Evolutionary conservation across 345 rosid genomes (phyloP), one percentile per base, ranked within the genome.

Genomic region (Hibiscus mutabilis): DNA sequence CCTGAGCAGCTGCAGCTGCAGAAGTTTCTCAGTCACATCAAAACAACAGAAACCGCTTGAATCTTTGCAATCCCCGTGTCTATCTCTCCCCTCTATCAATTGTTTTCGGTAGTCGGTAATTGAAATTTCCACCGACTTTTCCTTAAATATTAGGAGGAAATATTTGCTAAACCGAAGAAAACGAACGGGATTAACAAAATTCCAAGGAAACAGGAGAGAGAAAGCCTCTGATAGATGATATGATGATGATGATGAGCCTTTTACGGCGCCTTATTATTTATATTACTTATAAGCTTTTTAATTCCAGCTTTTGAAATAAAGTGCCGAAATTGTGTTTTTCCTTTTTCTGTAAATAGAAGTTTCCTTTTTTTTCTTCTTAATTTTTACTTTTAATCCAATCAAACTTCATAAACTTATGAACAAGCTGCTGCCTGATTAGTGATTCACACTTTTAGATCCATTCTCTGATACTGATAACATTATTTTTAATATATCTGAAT

Each of bases 161-260:
- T 27, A 27, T 27, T 57, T 40, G 53, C 6, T 47, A 9, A 67
- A 46, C 14, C 69, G 35, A 66, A 22, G 5, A 27, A 3, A 27
- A 70, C 10, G 68, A 22, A 71, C 9, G 16, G 42, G n/a, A 29
- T 64, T 61, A 58, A 66, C 56, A 19, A 65, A 66, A 35, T 10
- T 66, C 79, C 79, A 67, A 67, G 14, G 24, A 44, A 24, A 24
- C 12, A 66, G 69, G 56, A 51, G 33, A 59, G 21, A 44, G 35
- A 59, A 31, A 58, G 42, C 51, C 59, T 4, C 14, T 5, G 52
- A n/a, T 15, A 31, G 16, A 35, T 18, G 24, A 46, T 40, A 40
- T 42, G 2, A 10, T 22, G 58, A 53, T 7, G 58, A 18, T 53
- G 25, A 47, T 47, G 52, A 47, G 15, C 12, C 1, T 4, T 42